phyloP scores from a whole-genome alignment of 345 rosid species.

The Lumnitzera racemosa region DNA sequence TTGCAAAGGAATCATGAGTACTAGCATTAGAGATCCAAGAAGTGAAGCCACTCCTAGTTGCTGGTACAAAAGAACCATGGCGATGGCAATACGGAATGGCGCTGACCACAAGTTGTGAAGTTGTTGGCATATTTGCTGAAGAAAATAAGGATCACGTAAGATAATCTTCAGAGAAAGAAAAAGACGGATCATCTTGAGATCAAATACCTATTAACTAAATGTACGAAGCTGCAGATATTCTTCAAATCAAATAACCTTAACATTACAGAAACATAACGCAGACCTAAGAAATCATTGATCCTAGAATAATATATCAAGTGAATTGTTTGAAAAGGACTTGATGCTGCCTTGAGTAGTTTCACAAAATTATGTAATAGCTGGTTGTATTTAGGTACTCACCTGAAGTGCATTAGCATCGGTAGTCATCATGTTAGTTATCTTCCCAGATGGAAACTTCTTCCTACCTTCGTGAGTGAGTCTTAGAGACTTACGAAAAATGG shows the following conservation, averaged over 20 bases:
- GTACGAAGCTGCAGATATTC: too few relatives aligned
- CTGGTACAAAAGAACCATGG: conserved; percentile 84
- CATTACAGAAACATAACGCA: too few relatives aligned
- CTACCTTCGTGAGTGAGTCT: conserved; percentile 84
- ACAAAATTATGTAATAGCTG: background rate
- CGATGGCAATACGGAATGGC: conserved; percentile 74
- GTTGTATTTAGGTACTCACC: conserved; percentile 24
- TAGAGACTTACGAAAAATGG: conserved; percentile 80
- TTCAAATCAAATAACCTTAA: too few relatives aligned
- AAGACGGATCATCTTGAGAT: too few relatives aligned
- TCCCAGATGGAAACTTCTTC: conserved; percentile 77
- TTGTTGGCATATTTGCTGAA: conserved; percentile 78
- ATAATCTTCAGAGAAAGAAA: too few relatives aligned
- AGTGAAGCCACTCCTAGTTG: conserved; percentile 89
- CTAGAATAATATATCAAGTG: too few relatives aligned
- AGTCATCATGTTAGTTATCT: conserved; percentile 91
- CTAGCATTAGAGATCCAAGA: conserved; percentile 71
- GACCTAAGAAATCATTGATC: too few relatives aligned
- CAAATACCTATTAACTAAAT: too few relatives aligned
- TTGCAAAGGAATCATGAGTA: conserved; percentile 78
- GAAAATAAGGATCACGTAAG: conserved; percentile 4
- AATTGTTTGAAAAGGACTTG: too few relatives aligned
- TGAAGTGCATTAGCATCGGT: conserved; percentile 91
- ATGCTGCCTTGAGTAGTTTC: too few relatives aligned
- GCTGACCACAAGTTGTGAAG: conserved; percentile 95